phyloP scores from a whole-genome alignment of 2,329 filamentous ascomycete genomes.

The Mycogone perniciosa region DNA sequence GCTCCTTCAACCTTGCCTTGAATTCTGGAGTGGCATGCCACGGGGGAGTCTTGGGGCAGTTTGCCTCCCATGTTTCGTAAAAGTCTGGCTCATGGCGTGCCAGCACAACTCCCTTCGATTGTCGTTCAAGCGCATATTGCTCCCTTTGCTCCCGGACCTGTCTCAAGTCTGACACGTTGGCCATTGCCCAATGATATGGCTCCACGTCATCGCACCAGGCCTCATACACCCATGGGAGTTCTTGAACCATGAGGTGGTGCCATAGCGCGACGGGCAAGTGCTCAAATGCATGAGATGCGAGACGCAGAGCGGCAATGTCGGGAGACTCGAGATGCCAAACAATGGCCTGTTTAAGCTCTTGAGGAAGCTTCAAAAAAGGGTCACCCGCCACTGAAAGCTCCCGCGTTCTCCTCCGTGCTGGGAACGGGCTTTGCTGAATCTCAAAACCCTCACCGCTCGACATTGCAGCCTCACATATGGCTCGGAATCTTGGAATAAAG shows the following conservation, averaged over 20 bases:
- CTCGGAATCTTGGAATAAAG: slow-evolving; percentile 9
- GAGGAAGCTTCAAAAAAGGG: slow-evolving; percentile 1
- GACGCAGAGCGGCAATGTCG: slow-evolving; percentile 5
- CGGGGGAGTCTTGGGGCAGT: slow-evolving; percentile 5
- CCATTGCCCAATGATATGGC: slow-evolving; percentile 8
- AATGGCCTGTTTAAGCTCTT: slow-evolving; percentile 6
- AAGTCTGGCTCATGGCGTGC: not conserved
- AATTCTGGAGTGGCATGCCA: slow-evolving; percentile 4
- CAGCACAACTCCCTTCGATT: not conserved
- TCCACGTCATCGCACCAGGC: slow-evolving; percentile 5
- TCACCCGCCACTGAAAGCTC: not conserved
- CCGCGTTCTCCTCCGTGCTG: not conserved
- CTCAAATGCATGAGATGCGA: slow-evolving; percentile 5
- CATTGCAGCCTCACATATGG: slow-evolving; percentile 3
- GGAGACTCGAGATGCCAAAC: slow-evolving; percentile 4
- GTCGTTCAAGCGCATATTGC: not conserved
- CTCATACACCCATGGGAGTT: slow-evolving; percentile 10
- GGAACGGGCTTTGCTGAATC: slow-evolving; percentile 5
- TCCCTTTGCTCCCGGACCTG: slow-evolving; percentile 1
- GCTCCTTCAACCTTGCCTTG: not conserved
- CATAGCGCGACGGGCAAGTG: slow-evolving; percentile 8
- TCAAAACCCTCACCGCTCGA: not conserved
- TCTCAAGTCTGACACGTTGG: not conserved
- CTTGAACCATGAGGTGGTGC: slow-evolving; percentile 1
- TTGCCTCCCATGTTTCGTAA: slow-evolving; percentile 2